A percentile compares a stretch with the other conserved stretches of the same genome.
Conservation (phyloP, 495 filamentous ascomycete species). For the Penicillium antarcticum region DNA sequence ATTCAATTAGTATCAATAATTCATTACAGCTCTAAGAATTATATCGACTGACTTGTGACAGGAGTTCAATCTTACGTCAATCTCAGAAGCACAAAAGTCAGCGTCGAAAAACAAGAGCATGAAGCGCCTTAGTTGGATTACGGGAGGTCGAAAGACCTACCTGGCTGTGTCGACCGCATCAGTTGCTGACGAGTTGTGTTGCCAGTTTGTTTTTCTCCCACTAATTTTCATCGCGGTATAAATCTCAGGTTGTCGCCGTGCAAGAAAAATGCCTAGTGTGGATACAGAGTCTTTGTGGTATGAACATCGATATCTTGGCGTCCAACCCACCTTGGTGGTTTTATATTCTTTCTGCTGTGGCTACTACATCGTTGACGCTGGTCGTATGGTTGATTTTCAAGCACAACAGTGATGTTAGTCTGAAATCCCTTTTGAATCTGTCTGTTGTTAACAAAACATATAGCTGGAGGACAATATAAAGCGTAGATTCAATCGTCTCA, state of each 20-base stretch:
- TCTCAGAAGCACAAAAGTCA: too few species aligned
- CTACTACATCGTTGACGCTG: neutral
- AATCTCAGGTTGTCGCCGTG: neutral
- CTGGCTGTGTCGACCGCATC: neutral
- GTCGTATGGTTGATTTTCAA: constrained; percentile 3
- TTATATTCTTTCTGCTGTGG: constrained; percentile 1
- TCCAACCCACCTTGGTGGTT: constrained; percentile 3
- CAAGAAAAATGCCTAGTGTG: neutral
- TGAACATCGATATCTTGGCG: constrained; percentile 2
- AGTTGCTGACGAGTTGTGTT: neutral
- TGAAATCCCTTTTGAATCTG: too few species aligned
- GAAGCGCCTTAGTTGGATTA: constrained; percentile 7
- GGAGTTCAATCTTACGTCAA: too few species aligned
- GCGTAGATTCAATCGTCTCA: too few species aligned
- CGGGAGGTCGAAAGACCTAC: neutral
- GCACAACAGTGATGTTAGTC: neutral
- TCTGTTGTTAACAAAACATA: too few species aligned
- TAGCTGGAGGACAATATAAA: too few species aligned
- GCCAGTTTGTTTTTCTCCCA: constrained; percentile 3
- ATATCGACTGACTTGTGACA: too few species aligned
- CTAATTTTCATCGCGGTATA: constrained; percentile 3
- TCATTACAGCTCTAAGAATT: too few species aligned
- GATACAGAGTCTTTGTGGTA: constrained; percentile 8
- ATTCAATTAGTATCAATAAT: too few species aligned
- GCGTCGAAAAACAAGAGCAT: neutral